Evolutionary conservation across 2,329 filamentous ascomycete species (phyloP), one percentile per base, ranked within the genome.

Genomic region (Fusarium hostae): DNA sequence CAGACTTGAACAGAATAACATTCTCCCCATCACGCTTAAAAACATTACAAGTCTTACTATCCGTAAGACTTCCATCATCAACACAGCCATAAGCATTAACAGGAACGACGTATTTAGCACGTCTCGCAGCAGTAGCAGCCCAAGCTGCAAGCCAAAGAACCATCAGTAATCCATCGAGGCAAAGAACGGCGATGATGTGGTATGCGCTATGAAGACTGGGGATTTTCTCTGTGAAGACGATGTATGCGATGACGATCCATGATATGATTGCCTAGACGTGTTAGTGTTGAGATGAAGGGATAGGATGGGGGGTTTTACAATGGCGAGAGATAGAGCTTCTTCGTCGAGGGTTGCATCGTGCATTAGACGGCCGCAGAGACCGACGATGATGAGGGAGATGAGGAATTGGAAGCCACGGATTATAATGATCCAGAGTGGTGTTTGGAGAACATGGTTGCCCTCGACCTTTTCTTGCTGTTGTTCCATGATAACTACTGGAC

Each of bases 141-240:
- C 79, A 83, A n/a, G 81, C 80, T 0, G 83, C 80, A 22, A 87
- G 82, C 85, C 85, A 87, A 58, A 87, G 79, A 61, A 87, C 71
- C 50, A 83, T 72, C 76, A 86, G 78, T 45, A 86, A 76, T 7
- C 74, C 79, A 48, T 86, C 84, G 26, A 86, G 78, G 18, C 77
- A 77, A 11, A 86, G 75, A 13, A 85, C 78, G 43, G 84, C 84
- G 69, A 82, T 79, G 62, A 85, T 79, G 68, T 86, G 82, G 72
- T 87, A 86, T 22, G 77, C 73, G 3, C 58, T 28, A 24, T 77
- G 81, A 41, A 82, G 78, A 8, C 73, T 64, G 10, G 77, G 13
- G 20, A 83, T 65, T 59, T 81, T 84, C 63, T 86, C 84, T 24
- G 83, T 77, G 5, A 84, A 68, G 68, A 86, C 54, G 24, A 77